Evolutionary conservation across 768 basidiomycete genomes (phyloP).

Genomic region (Tephrocybe sp.): DNA sequence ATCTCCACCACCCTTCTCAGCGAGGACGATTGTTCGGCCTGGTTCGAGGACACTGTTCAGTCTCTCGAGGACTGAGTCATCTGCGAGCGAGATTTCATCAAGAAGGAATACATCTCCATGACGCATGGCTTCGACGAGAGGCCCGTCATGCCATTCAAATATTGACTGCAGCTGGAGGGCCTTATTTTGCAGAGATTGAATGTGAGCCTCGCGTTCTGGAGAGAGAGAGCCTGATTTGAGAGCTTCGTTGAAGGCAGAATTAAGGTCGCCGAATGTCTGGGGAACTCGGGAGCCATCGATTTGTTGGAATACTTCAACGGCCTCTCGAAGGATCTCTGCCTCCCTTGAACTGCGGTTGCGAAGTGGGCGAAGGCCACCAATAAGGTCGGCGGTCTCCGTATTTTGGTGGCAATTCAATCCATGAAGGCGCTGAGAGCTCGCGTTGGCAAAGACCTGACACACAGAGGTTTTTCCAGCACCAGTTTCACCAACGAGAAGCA

Average conservation of each 20-base stretch:
- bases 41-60: conserved; percentile 97
- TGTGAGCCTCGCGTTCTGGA: conserved; percentile 23
- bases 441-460: conserved; percentile 83
- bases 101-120: conserved; percentile 82
- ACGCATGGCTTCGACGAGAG: conserved; percentile 91
- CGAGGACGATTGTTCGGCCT: conserved; percentile 81
- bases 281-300: conserved; percentile 32
- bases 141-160: conserved; percentile 97
- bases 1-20: conserved; percentile 79
- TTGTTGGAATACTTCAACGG: conserved; percentile 35
- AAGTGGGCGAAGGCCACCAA: conserved; percentile 88
- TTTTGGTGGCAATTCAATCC: conserved; percentile 96
- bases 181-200: conserved; percentile 42
- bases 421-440: conserved; percentile 55
- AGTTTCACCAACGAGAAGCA: conserved; percentile 94
- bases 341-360: conserved; percentile 66
- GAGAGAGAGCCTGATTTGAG: conserved; percentile 29
- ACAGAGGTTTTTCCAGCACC: conserved; percentile 98
- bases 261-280: conserved; percentile 26
- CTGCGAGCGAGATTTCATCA: conserved; percentile 96
- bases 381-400: conserved; percentile 95
- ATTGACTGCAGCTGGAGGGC: conserved; percentile 62
- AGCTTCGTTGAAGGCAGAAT: conserved; percentile 22
- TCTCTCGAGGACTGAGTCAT: conserved; percentile 96
- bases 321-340: conserved; percentile 47